These are phyloP conservation scores for Boletus tylopilopsis DNA, from an alignment of 768 basidiomycete genomes.

Conservation along the genomic window DNA sequence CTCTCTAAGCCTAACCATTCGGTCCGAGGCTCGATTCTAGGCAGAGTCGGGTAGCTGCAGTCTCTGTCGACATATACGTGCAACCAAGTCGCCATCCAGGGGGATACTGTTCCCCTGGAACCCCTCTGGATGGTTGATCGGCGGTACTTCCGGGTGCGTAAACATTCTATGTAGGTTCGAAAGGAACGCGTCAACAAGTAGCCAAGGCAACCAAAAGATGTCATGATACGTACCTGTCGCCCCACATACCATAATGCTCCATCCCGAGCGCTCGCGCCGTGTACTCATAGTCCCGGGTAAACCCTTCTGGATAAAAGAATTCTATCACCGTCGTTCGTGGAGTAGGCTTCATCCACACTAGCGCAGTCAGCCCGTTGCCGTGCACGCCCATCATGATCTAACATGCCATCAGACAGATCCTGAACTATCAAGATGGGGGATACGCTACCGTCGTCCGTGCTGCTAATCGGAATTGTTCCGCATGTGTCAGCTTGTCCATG, in stretches of 20 bases:
- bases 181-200: too few relatives aligned
- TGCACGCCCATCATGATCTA: conserved; percentile 96
- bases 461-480: conserved; percentile 78
- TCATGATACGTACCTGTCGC: conserved; percentile 47
- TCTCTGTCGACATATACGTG: conserved; percentile 53
- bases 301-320: conserved; percentile 83
- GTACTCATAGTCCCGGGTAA: conserved; percentile 83
- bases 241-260: conserved; percentile 84
- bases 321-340: conserved; percentile 86
- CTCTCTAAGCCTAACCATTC: too few relatives aligned
- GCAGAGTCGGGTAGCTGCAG: conserved; percentile 27
- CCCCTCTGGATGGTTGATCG: conserved; percentile 74
- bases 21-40: neutral
- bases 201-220: neutral
- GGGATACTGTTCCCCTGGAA: conserved; percentile 89
- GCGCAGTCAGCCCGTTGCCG: conserved; percentile 84
- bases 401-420: neutral
- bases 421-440: neutral
- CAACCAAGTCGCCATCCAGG: conserved; percentile 68
- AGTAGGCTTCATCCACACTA: conserved; percentile 90
- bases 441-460: conserved; percentile 79
- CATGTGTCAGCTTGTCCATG: conserved; percentile 76
- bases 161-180: too few relatives aligned
- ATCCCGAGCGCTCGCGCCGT: conserved; percentile 81
- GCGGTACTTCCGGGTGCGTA: conserved; percentile 63